Evolutionary conservation across 768 basidiomycete species (phyloP), one percentile per base, ranked within the genome.

Genomic region (Mycena polygramma): DNA sequence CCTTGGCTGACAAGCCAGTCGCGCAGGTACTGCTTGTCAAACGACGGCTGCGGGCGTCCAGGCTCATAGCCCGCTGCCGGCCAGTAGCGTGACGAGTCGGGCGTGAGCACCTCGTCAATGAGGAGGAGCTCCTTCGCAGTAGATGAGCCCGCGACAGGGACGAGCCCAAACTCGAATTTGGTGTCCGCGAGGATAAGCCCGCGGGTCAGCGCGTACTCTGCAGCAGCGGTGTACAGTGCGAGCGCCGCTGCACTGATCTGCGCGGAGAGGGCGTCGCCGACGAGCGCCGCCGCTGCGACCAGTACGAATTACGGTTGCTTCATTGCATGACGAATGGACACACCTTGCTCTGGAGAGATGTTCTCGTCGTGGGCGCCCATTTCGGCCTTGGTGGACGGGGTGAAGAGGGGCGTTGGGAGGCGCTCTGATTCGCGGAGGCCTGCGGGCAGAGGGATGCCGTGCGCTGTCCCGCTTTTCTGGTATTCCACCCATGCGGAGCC

Each of bases 21-120:
- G 22, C 98, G 85, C 65, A 99, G 82, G 76, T 93, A 98, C 81
- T 99, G 98, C 82, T 99, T 99, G 80, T 99, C 98, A 76, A 98
- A 99, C 77, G 95, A 95, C 22, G 92, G 89, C 81, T 98, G 97
- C 0, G 90, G 77, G 41, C 87, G 84, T 6, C 97, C 98, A 5
- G 90, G 85, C 37, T 82, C 80, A 81, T 98, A 98, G 4, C 83
- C 87, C 8, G 83, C 86, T 7, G 91, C 83, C 1, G 96, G 94
- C 98, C 98, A 99, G 83, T 98, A 99, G 39, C 97, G 89, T 19
- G 96, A 98, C 19, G 96, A 98, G 80, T 99, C 98, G 22, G 97
- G 97, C 0, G 98, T 99, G 63, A 99, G 88, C 22, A 94, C 88
- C 78, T 99, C 98, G 80, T 99, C 98, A 73, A 99, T 92, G 57